Evolutionary conservation across 805 yeast species (phyloP).

Genomic region (Kazachstania viticola): DNA sequence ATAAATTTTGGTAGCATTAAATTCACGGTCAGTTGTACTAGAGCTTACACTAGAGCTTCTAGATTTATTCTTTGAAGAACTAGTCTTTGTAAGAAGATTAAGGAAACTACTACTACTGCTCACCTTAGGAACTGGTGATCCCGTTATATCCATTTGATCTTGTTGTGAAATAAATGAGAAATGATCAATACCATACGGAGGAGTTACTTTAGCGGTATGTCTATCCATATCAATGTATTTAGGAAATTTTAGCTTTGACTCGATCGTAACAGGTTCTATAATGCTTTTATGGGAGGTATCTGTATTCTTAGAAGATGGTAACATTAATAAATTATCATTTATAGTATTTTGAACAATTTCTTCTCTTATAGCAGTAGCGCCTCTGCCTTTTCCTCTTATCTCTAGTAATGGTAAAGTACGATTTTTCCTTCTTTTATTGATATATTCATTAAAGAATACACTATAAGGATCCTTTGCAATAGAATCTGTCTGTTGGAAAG

Average conservation of each 20-base stretch:
- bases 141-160: conserved; percentile 4
- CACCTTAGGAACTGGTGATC: neutral
- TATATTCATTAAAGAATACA: conserved; percentile 27
- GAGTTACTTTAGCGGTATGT: conserved; percentile 17
- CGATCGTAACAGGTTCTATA: conserved; percentile 20
- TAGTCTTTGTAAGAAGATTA: neutral
- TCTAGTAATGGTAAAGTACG: conserved; percentile 51
- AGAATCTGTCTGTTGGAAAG: conserved; percentile 40
- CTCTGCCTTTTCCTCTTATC: conserved; percentile 44
- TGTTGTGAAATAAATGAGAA: conserved; percentile 13
- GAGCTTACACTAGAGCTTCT: neutral
- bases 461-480: conserved; percentile 26
- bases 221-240: conserved; percentile 21
- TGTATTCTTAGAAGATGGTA: neutral
- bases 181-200: conserved; percentile 28
- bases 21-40: neutral
- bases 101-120: neutral
- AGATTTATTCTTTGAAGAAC: neutral
- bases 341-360: conserved; percentile 39
- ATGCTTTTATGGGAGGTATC: conserved; percentile 20
- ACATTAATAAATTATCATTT: conserved; percentile 48
- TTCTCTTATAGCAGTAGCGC: conserved; percentile 46
- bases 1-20: conserved; percentile 7
- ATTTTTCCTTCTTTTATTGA: conserved; percentile 32
- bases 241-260: conserved; percentile 24